phyloP scores from a whole-genome alignment of 306 rosid species.

The Vigna reflexopilosa region DNA sequence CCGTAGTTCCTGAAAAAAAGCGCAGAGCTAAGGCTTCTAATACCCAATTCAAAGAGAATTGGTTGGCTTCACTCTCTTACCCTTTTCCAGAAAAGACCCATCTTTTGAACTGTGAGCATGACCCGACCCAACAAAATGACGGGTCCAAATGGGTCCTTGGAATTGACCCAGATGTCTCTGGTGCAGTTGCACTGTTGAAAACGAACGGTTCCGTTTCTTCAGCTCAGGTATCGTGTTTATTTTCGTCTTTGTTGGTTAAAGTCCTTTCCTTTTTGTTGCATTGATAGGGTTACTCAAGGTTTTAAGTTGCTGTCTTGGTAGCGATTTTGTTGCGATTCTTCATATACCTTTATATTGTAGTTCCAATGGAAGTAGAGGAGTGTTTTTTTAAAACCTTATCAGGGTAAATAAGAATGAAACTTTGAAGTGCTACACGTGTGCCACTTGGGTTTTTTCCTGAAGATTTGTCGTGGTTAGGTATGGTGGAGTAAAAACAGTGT shows the following conservation, averaged over 20 bases:
- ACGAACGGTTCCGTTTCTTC: constrained; percentile 49
- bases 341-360: background rate
- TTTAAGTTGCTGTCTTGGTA: background rate
- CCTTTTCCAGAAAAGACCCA: constrained; percentile 48
- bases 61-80: constrained; percentile 84
- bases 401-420: background rate
- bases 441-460: background rate
- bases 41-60: constrained; percentile 69
- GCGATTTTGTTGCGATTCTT: background rate
- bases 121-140: constrained; percentile 31
- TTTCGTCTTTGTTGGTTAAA: constrained; percentile 15
- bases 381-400: background rate
- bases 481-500: constrained; percentile 8
- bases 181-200: constrained; percentile 82
- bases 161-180: constrained; percentile 83
- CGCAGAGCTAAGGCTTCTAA: constrained; percentile 53
- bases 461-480: constrained; percentile 1
- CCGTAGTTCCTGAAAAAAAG: constrained; percentile 39
- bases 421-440: constrained; percentile 13
- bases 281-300: background rate
- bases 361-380: too few species aligned
- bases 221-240: constrained; percentile 63
- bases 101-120: constrained; percentile 26
- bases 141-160: constrained; percentile 71
- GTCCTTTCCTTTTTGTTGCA: background rate